phyloP scores from a whole-genome alignment of 2,329 filamentous ascomycete genomes.

The Pyricularia grisea region DNA sequence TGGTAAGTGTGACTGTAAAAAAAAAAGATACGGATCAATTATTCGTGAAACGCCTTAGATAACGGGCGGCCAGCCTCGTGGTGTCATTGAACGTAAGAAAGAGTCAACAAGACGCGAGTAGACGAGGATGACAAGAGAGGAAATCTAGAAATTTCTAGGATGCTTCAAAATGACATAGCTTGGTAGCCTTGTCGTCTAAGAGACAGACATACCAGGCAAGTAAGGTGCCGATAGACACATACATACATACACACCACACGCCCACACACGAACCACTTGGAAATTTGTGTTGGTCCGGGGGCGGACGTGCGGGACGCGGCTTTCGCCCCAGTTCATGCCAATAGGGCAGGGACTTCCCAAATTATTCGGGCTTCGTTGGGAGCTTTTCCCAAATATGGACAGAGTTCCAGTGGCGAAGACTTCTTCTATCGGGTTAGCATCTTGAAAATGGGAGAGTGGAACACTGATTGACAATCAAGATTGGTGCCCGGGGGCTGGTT shows the following conservation, averaged over 20 bases:
- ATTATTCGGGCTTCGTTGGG: background rate
- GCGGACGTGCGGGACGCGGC: background rate
- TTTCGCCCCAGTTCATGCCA: background rate
- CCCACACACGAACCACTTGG: background rate
- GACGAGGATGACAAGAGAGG: background rate
- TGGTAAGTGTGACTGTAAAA: background rate
- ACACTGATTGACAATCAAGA: background rate
- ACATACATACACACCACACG: no score
- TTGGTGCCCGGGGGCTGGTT: background rate
- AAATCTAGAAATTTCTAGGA: background rate
- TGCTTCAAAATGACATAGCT: background rate
- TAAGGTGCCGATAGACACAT: no score
- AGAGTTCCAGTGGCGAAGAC: background rate
- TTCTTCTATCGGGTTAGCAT: background rate
- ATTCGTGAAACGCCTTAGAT: background rate
- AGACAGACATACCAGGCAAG: background rate
- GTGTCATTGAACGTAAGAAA: background rate
- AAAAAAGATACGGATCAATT: background rate
- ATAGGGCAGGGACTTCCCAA: background rate
- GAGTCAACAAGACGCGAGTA: background rate
- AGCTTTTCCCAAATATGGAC: background rate
- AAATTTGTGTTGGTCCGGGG: background rate
- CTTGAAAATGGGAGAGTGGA: background rate
- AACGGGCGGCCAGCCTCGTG: background rate
- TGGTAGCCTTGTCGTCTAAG: background rate